These are phyloP conservation scores for Halophytophthora batemanensis DNA, from an alignment of 352 stramenopile genomes.

Conservation along the genomic window DNA sequence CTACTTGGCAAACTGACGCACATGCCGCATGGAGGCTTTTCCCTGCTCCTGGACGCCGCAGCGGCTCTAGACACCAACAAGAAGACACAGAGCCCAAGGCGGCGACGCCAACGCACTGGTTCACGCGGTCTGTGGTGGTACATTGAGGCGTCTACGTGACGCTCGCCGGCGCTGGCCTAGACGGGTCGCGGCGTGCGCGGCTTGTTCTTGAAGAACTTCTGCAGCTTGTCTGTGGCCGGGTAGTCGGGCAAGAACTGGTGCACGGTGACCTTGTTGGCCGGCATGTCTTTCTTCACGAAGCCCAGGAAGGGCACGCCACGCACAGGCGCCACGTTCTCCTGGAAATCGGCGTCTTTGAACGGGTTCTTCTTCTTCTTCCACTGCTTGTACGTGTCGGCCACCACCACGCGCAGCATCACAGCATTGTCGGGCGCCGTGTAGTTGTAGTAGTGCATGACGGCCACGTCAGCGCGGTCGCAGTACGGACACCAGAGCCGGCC, in stretches of 20 bases:
- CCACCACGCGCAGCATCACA: constrained; percentile 53
- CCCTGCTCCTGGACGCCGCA: too few species aligned
- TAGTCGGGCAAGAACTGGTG: constrained; percentile 68
- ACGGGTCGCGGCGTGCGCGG: constrained; percentile 20
- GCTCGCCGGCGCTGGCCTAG: constrained; percentile 7
- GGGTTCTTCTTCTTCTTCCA: constrained; percentile 83
- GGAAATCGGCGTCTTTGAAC: constrained; percentile 64
- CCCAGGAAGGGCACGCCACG: constrained; percentile 64
- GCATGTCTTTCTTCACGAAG: constrained; percentile 54
- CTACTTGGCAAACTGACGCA: too few species aligned
- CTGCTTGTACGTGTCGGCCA: constrained; percentile 55
- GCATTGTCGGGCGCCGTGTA: constrained; percentile 57
- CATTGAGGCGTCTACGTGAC: background rate
- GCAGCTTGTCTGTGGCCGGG: constrained; percentile 37
- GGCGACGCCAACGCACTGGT: too few species aligned
- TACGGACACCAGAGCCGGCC: constrained; percentile 77
- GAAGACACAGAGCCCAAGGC: too few species aligned
- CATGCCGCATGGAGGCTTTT: too few species aligned
- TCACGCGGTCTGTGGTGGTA: too few species aligned
- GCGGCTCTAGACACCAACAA: too few species aligned
- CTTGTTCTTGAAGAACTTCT: constrained; percentile 45
- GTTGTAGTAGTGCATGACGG: constrained; percentile 81
- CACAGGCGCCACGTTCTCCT: constrained; percentile 51
- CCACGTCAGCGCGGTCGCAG: constrained; percentile 67
- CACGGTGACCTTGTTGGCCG: constrained; percentile 39